Conservation (phyloP, 345 rosid genomes). For the Streptanthus diversifolius region DNA sequence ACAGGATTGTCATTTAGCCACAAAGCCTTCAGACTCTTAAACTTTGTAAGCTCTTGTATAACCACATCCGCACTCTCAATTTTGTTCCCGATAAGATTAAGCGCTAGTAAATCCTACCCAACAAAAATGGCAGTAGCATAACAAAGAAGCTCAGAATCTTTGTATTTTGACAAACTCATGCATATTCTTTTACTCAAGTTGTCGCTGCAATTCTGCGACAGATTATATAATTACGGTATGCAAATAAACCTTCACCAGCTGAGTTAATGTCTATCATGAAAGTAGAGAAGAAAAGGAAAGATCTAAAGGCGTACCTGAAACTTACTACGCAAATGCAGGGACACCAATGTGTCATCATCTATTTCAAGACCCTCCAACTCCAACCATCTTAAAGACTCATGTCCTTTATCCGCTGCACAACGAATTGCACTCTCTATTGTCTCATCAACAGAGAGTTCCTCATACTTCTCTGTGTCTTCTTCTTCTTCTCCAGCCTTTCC, state of each 20-base stretch:
- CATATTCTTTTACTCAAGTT: neutral
- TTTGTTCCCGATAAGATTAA: conserved; percentile 77
- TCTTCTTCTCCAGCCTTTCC: conserved; percentile 31
- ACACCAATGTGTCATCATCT: conserved; percentile 51
- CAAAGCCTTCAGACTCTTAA: conserved; percentile 65
- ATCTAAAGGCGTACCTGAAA: conserved; percentile 48
- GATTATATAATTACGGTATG: neutral
- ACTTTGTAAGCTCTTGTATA: conserved; percentile 57
- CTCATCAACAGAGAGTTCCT: conserved; percentile 43
- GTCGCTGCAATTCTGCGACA: neutral
- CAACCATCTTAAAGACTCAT: conserved; percentile 62
- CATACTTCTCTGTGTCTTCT: conserved; percentile 24
- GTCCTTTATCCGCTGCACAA: conserved; percentile 47
- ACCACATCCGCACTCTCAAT: conserved; percentile 50
- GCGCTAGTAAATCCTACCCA: conserved; percentile 75
- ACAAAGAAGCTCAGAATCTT: conserved; percentile 12
- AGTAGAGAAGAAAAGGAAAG: neutral
- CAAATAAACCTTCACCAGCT: neutral
- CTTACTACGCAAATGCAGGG: conserved; percentile 54
- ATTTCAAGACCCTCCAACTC: conserved; percentile 80
- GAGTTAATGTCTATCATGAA: neutral
- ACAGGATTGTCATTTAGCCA: conserved; percentile 88
- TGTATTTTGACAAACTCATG: neutral
- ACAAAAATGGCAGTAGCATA: conserved; percentile 3
- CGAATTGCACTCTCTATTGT: conserved; percentile 47